Evolutionary conservation across 768 basidiomycete species (phyloP).

Genomic region (Boletellus ananas): DNA sequence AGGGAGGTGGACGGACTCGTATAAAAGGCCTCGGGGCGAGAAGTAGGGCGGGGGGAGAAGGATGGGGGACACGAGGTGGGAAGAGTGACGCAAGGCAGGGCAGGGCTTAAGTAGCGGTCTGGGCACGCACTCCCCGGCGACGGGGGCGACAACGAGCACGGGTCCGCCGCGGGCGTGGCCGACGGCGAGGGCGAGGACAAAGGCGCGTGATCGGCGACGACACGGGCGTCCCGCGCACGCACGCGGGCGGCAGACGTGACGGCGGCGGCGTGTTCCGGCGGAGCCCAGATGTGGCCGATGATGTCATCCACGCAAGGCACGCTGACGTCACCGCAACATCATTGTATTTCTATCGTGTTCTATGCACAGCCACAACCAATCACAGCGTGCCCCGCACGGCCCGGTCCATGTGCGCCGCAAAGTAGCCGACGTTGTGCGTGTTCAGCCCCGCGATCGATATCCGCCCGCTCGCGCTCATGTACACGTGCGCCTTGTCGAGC

Average conservation of each 20-base stretch:
- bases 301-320: constrained; percentile 22
- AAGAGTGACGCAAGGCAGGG: too few species aligned
- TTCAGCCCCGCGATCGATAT: constrained; percentile 96
- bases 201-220: constrained; percentile 18
- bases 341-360: not conserved
- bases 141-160: not conserved
- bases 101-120: too few species aligned
- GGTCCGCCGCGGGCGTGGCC: constrained; percentile 18
- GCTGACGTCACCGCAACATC: constrained; percentile 31
- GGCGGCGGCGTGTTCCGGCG: constrained; percentile 23
- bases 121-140: not conserved
- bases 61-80: too few species aligned
- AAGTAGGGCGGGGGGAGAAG: too few species aligned
- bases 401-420: constrained; percentile 67
- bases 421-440: constrained; percentile 68
- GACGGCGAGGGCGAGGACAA: constrained; percentile 10
- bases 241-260: constrained; percentile 13
- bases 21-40: too few species aligned
- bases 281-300: constrained; percentile 25
- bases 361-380: constrained; percentile 19
- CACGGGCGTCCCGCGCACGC: constrained; percentile 11
- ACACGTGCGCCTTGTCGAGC: constrained; percentile 72
- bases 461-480: constrained; percentile 81
- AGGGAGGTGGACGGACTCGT: constrained; percentile 22
- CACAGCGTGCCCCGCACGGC: constrained; percentile 52